Evolutionary conservation across 2,329 filamentous ascomycete genomes (phyloP), one percentile per base, ranked within the genome.

Genomic region (Aspergillus quadrilineatus): DNA sequence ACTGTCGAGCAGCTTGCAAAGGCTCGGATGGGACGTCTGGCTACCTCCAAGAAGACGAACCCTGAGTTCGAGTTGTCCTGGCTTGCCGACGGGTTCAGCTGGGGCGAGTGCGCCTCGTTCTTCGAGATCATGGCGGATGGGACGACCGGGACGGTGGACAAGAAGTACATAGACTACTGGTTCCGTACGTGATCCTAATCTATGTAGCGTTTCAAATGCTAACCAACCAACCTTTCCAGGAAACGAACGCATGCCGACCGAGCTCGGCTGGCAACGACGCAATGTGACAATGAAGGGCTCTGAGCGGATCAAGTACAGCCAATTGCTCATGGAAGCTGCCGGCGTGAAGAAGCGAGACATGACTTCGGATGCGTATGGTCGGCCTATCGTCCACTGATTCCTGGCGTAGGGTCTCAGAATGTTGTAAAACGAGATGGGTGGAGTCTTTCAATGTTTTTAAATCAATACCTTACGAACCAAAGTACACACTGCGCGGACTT

Each of bases 71-170:
- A 12, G 0, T 22, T 60, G 10, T 57, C 59, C 3, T 36, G 15
- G 2, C 45, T 50, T 6, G 55, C 57, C 2, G 36, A 56, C 17
- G 52, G 49, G 4, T 60, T 60, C 32, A 60, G 59, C 37, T 56
- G 55, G 41, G 59, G 57, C 6, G 59, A 61, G 44, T 59, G 57
- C 37, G 57, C 57, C 1, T 53, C 57, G 7, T 59, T 59, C 57
- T 59, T 59, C 17, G 57, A 59, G 50, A 59, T 59, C 34, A 54
- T 59, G 57, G 57, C 57, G 0, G 57, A 59, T 41, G 57, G 57
- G 12, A 59, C 54, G 1, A 56, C 53, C 2, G 57, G 57, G 22
- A 59, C 53, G 5, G 57, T 59, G 10, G 34, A 34, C 6, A 56
- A 48, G 53, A 50, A 28, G 26, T 59, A 50, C 22, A 59, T 59